phyloP scores from a whole-genome alignment of 495 filamentous ascomycete species.

The Hyaloscypha variabilis region DNA sequence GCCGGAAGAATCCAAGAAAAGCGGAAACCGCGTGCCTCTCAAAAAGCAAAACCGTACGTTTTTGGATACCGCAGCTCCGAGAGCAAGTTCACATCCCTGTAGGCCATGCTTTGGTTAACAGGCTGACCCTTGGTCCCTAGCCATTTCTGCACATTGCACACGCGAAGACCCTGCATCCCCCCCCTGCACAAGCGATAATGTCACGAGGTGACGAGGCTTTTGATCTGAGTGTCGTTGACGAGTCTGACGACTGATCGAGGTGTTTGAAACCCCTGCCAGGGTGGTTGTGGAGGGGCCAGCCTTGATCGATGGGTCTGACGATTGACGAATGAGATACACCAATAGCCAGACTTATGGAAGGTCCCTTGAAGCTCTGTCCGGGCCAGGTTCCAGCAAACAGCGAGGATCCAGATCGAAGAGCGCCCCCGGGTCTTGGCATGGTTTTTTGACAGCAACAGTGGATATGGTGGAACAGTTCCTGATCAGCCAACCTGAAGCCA shows the following conservation, averaged over 20 bases:
- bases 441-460: conserved; percentile 16
- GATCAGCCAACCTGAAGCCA: conserved; percentile 11
- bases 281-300: background rate
- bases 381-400: background rate
- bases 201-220: conserved; percentile 21
- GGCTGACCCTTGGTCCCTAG: background rate
- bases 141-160: background rate
- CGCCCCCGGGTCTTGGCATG: conserved; percentile 14
- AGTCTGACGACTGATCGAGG: background rate
- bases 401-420: background rate
- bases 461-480: conserved; percentile 13
- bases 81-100: conserved; percentile 3
- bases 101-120: conserved; percentile 2
- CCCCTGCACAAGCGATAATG: background rate
- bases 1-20: conserved; percentile 14
- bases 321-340: conserved; percentile 2
- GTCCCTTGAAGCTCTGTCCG: background rate
- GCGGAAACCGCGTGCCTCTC: conserved; percentile 23
- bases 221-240: background rate
- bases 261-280: background rate
- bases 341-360: background rate
- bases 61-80: background rate
- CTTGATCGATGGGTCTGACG: background rate
- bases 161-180: conserved; percentile 6
- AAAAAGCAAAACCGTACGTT: conserved; percentile 17